Evolutionary conservation across 208 protist species (phyloP).

Genomic region (Wallacemonas rigidus): DNA sequence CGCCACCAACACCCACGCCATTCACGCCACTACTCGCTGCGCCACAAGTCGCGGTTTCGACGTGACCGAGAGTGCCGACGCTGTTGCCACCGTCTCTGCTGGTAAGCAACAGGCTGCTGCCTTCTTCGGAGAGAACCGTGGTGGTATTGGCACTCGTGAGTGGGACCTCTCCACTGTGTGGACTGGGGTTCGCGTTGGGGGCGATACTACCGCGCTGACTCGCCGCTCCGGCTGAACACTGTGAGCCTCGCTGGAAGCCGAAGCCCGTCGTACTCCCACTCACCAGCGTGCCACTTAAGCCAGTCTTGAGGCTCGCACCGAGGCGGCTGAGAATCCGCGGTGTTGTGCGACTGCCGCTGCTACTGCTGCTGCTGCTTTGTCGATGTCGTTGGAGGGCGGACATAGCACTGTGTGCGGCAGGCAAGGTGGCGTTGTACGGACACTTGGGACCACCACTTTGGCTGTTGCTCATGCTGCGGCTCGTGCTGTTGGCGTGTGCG

Average conservation of each 20-base stretch:
- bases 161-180: no score
- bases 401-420: not conserved
- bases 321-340: not conserved
- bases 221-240: not conserved
- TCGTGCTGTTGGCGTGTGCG: not conserved
- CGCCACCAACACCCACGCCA: no score
- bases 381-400: not conserved
- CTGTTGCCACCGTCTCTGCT: not conserved
- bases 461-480: not conserved
- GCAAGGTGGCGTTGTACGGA: no score
- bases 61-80: no score
- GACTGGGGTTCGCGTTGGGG: not conserved
- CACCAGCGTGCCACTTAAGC: not conserved
- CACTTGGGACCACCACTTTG: no score
- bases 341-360: conserved; percentile 10
- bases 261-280: not conserved
- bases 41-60: no score
- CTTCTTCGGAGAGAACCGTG: no score
- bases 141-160: no score
- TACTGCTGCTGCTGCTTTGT: conserved; percentile 13
- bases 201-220: not conserved
- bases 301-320: conserved; percentile 11
- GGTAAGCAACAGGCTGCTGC: not conserved
- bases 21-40: no score
- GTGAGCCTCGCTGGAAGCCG: not conserved